Base-by-base conservation (phyloP, 768 basidiomycete species). In the Gautieria morchelliformis region DNA sequence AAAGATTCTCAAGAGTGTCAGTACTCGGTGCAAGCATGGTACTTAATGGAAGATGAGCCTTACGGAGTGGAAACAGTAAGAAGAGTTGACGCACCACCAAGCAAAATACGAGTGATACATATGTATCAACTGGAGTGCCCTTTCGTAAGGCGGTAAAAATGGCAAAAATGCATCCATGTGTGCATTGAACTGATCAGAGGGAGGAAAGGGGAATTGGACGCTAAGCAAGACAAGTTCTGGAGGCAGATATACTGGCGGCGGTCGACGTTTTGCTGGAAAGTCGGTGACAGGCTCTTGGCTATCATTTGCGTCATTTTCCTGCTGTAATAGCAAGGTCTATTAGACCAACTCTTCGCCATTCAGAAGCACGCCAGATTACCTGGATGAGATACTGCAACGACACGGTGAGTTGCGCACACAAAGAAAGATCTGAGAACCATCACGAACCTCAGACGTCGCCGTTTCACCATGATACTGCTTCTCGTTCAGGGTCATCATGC, bases 391-490 rank as follows among this genome's bases (percentile, higher is more conserved):
- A 42, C 56, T 57, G 20, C 10, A 48, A 1, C 10, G 4, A 19
- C 11, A 15, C 27, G 6, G 46, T 52, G 32, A 37, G 30, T 24
- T 7, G 9, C 22, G 22, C 48, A 17, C 22, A 49, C 22, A 30
- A 4, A 11, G 32, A 49, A 30, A 49, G 35, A 37, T 37, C 11
- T 3, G 12, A 30, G 11, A 49, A 30, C 6, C 14, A 17, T 33
- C n/a, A 50, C 56, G 17, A 12, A 57, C 56, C 39, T 57, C 56
- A 22, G 56, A 57, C 24, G 56, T 39, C 19, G 35, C 56, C 15
- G 56, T 57, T 10, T 57, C 56, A 32, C 56, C 56, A 37, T 57
- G 56, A 49, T 57, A 57, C 19, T 57, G 45, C 17, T 20, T 48
- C 24, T 42, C 47, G 14, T 33, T 42, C 5, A 57, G 17, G 20